Percentiles rank a stretch among this genome's conserved stretches.
phyloP scores from a whole-genome alignment of 116 monocot species.

The Iris pallida region DNA sequence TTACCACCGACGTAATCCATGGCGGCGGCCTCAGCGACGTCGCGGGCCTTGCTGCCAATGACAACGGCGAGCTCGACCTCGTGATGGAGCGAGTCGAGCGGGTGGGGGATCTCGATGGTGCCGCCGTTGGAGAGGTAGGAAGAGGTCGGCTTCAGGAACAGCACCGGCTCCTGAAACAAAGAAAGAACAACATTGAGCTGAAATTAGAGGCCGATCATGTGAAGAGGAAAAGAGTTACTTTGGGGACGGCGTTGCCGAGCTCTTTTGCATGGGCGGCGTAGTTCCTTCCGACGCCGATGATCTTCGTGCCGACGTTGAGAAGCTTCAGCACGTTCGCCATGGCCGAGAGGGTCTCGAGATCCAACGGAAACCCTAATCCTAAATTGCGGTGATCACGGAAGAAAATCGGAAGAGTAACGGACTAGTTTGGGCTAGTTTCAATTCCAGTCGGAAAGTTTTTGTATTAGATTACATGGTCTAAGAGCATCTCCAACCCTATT shows the following conservation, averaged over 20 bases:
- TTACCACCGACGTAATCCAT: constrained; percentile 94
- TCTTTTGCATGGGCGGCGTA: constrained; percentile 92
- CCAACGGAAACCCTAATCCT: background rate
- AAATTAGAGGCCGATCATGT: background rate
- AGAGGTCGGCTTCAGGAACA: constrained; percentile 87
- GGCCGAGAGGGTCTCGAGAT: background rate
- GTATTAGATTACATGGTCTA: too few relatives aligned
- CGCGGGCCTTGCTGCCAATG: constrained; percentile 70
- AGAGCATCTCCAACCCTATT: too few relatives aligned
- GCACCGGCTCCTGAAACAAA: constrained; percentile 52
- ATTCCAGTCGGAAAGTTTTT: too few relatives aligned
- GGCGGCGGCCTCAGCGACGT: constrained; percentile 59
- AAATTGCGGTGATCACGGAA: background rate
- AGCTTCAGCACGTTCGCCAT: constrained; percentile 36
- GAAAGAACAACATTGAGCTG: background rate
- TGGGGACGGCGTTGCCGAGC: constrained; percentile 89
- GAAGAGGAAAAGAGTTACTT: constrained; percentile 23
- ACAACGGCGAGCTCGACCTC: constrained; percentile 94
- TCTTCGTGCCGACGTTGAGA: constrained; percentile 65
- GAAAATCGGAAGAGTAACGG: too few relatives aligned
- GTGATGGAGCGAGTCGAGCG: constrained; percentile 56
- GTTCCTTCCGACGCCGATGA: constrained; percentile 82
- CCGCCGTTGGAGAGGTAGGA: constrained; percentile 65
- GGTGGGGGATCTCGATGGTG: constrained; percentile 64
- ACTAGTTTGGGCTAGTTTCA: too few relatives aligned